phyloP scores from a whole-genome alignment of 192 early-diverging fungal genomes.

The Podila epigama region DNA sequence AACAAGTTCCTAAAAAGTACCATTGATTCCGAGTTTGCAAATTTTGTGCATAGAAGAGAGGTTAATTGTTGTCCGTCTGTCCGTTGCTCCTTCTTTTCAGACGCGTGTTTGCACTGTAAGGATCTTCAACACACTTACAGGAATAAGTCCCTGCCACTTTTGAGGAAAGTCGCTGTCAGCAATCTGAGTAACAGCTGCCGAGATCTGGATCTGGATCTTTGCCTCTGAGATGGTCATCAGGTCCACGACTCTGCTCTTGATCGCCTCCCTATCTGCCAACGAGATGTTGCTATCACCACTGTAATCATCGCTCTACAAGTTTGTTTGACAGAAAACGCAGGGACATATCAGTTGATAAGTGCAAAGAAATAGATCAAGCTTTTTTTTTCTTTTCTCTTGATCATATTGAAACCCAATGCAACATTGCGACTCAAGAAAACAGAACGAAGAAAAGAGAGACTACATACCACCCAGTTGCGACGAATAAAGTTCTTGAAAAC shows the following conservation, averaged over 20 bases:
- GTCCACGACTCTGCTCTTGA: conserved; percentile 86
- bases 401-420: neutral
- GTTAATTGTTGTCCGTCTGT: neutral
- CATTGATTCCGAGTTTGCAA: neutral
- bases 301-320: conserved; percentile 59
- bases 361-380: neutral
- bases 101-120: neutral
- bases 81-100: neutral
- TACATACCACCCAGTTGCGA: conserved; percentile 74
- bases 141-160: conserved; percentile 84
- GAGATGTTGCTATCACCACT: conserved; percentile 59
- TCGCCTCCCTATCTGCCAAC: conserved; percentile 65
- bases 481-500: conserved; percentile 98
- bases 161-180: conserved; percentile 94
- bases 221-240: conserved; percentile 86
- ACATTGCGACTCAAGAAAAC: neutral
- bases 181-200: conserved; percentile 93
- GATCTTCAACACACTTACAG: conserved; percentile 62
- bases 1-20: conserved; percentile 65
- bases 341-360: neutral
- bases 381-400: neutral
- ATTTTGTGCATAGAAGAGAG: neutral
- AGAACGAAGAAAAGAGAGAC: too few relatives aligned
- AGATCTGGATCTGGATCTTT: conserved; percentile 85
- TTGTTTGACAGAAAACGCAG: neutral